phyloP scores from a whole-genome alignment of 2,329 filamentous ascomycete species.

The Ciborinia camelliae region DNA sequence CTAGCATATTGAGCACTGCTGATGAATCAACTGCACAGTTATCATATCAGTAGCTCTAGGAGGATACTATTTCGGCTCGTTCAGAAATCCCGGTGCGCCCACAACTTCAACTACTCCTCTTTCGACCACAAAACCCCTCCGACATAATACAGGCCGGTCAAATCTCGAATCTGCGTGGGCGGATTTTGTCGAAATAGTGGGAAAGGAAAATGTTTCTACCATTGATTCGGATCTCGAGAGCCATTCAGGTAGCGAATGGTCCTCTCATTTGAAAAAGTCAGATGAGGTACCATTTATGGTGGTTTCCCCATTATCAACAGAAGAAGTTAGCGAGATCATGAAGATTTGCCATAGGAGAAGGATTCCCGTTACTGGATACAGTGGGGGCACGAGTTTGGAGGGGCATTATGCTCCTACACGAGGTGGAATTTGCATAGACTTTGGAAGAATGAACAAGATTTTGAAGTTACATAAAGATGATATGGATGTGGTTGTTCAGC shows the following conservation, averaged over 20 bases:
- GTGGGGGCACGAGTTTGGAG: slow-evolving; percentile 84
- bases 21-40: slow-evolving; percentile 26
- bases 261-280: slow-evolving; percentile 51
- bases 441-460: slow-evolving; percentile 80
- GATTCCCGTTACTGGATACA: slow-evolving; percentile 85
- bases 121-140: slow-evolving; percentile 47
- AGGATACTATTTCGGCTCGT: slow-evolving; percentile 56
- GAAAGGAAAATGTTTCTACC: slow-evolving; percentile 63
- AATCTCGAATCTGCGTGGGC: slow-evolving; percentile 68
- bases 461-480: slow-evolving; percentile 73
- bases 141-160: slow-evolving; percentile 56
- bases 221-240: slow-evolving; percentile 50
- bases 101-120: slow-evolving; percentile 59
- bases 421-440: slow-evolving; percentile 83
- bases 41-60: slow-evolving; percentile 31
- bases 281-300: slow-evolving; percentile 62
- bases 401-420: slow-evolving; percentile 82
- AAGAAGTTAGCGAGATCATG: slow-evolving; percentile 83
- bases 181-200: slow-evolving; percentile 63
- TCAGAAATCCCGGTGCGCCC: slow-evolving; percentile 49
- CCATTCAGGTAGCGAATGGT: slow-evolving; percentile 62
- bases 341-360: slow-evolving; percentile 77
- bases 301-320: slow-evolving; percentile 72
- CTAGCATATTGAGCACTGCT: slow-evolving; percentile 7
- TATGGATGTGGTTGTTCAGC: slow-evolving; percentile 72